A percentile compares a stretch with the other conserved stretches of the same genome.
These are phyloP conservation scores for Alternaria postmessia DNA, from an alignment of 2,329 filamentous ascomycete species.

Conservation along the genomic window DNA sequence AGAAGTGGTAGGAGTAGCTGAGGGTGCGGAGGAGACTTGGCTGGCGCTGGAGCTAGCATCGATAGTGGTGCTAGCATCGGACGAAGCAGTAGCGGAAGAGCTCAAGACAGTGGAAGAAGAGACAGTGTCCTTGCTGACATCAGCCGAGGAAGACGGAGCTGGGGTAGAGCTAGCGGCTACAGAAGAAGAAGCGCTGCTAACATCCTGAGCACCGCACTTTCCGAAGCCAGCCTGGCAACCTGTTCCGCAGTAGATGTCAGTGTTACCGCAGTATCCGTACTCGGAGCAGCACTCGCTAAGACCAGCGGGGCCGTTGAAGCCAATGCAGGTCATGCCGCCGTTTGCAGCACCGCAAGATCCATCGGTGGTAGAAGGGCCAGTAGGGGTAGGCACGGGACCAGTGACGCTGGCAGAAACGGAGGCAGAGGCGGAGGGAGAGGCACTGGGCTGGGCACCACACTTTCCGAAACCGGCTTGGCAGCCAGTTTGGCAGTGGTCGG, in stretches of 20 bases:
- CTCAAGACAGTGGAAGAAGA: constrained; percentile 10
- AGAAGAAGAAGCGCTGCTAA: constrained; percentile 5
- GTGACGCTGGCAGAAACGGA: constrained; percentile 37
- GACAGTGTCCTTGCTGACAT: neutral
- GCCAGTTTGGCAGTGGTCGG: constrained; percentile 35
- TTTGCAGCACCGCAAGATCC: constrained; percentile 30
- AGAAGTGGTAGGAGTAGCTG: constrained; percentile 19
- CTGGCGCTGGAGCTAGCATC: constrained; percentile 7
- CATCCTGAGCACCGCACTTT: constrained; percentile 16
- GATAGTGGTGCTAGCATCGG: constrained; percentile 1
- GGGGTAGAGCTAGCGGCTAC: neutral
- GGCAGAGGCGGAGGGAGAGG: constrained; percentile 9
- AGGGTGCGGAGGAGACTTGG: constrained; percentile 15
- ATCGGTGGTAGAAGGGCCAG: constrained; percentile 25
- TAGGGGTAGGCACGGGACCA: constrained; percentile 40
- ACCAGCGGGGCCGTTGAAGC: constrained; percentile 33
- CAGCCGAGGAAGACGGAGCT: neutral
- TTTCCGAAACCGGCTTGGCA: constrained; percentile 31
- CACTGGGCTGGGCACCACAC: constrained; percentile 14
- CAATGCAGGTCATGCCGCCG: constrained; percentile 31
- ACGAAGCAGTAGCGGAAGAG: neutral
- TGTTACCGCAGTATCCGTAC: constrained; percentile 51
- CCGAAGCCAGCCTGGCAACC: constrained; percentile 32
- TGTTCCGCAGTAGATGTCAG: constrained; percentile 30
- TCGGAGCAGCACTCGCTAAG: constrained; percentile 55